Evolutionary conservation across 495 filamentous ascomycete genomes (phyloP), one percentile per base, ranked within the genome.

Genomic region (Rusavskia elegans): DNA sequence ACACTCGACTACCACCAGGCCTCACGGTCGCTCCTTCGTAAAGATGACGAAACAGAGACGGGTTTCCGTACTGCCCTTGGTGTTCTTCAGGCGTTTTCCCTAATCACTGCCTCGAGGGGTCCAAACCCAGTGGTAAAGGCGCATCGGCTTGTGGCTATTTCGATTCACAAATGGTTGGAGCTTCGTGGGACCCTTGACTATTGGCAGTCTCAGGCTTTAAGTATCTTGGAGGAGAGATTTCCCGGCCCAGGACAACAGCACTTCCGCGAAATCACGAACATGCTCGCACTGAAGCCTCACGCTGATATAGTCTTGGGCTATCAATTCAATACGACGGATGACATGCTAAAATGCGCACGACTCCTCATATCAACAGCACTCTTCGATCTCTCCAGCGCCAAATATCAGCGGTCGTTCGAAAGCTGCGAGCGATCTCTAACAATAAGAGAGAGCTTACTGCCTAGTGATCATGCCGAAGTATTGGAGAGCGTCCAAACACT

Each of bases 1-100:
- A 62, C 57, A 29, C 55, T 75, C 37, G 67, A 71, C 45, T 63
- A 61, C 53, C 64, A 64, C 53, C 59, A 61, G 48, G 66, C 64
- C 5, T 58, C 61, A 0, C 16, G 49, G 2, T 55, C 44, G 0
- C 35, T 66, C 14, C 50, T 68, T 1, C 60, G 55, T 1, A 23
- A 42, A 6, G n/a, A 42, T 42, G n/a, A 23, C 40, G 40, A 42
- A 42, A 42, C n/a, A 11, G 21, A 23, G 40, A 13, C 17, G 0
- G 11, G 41, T 0, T 0, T 27, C 0, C 23, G 17, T 0, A 1
- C 54, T 5, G 62, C 66, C 0, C 55, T 69, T 8, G 67, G 64
- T 0, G 7, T 59, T 11, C 55, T 71, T 1, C 36, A 30, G 7
- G 57, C 64, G 0, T 71, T 68, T 54, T 59, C 57, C 0, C 65